Evolutionary conservation across 2,329 filamentous ascomycete genomes (phyloP), one percentile per base, ranked within the genome.

Genomic region (Colletotrichum karsti): DNA sequence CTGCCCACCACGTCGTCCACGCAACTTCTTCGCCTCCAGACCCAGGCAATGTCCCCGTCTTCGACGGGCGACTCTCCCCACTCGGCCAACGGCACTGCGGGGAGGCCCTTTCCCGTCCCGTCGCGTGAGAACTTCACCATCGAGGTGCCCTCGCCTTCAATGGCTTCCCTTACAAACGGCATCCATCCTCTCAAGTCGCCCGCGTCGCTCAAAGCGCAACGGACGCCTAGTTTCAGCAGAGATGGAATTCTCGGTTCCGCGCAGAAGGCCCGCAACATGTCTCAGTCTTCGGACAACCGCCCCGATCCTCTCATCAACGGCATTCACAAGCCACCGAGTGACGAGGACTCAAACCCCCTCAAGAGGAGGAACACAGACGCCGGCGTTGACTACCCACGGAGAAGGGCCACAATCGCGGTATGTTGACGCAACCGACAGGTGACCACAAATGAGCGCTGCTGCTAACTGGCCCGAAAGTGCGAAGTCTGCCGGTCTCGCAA

Each of bases 401-500:
- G 89, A 71, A 83, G 89, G 75, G 89, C 89, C 42, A 91, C 88
- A 28, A 91, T 91, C 74, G 89, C 89, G 72, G 89, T 91, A 85
- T 72, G 88, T 83, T 46, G 7, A 39, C 61, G 63, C 26, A 67
- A 56, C 69, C 56, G 51, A 67, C 39, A 62, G 69, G 53, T 18
- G 54, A 8, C 26, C 35, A 42, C 55, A 61, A 33, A 59, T 41
- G 48, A 54, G 33, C 22, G n/a, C 56, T 70, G 63, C 73, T 50
- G 35, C 69, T 70, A 56, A 70, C 24, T 28, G 10, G 18, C 35
- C 35, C 28, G n/a, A 24, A 61, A 94, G 92, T 95, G 92, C 78
- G 92, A 95, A 76, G 92, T 94, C 65, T 94, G 92, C 76, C 91
- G 92, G 18, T 93, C 92, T 37, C 87, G 92, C 73, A 95, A 95